Conservation (phyloP, 805 yeast species). For the Metschnikowia colocasiae region DNA sequence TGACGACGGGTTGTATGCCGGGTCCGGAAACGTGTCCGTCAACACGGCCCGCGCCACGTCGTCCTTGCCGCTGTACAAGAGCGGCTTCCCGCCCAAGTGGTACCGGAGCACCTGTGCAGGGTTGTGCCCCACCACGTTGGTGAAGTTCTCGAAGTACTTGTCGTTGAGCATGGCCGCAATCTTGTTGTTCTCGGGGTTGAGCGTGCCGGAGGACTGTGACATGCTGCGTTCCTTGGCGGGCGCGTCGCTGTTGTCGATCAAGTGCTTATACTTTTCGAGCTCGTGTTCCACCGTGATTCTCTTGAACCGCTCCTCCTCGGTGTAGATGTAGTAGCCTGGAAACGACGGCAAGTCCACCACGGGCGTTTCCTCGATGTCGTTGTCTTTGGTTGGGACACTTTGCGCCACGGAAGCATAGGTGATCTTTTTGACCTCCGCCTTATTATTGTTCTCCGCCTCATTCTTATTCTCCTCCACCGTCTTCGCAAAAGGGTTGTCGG, state of each 20-base stretch:
- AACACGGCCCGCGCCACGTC: slow-evolving; percentile 45
- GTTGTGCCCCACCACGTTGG: slow-evolving; percentile 71
- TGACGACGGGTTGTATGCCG: slow-evolving; percentile 59
- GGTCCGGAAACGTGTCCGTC: slow-evolving; percentile 48
- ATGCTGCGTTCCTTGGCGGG: slow-evolving; percentile 19
- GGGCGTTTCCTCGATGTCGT: neutral
- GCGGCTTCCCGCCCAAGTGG: slow-evolving; percentile 73
- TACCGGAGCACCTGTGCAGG: slow-evolving; percentile 86
- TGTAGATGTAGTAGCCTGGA: slow-evolving; percentile 65
- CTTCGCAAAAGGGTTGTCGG: neutral
- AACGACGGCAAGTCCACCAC: slow-evolving; percentile 42
- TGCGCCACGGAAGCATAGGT: slow-evolving; percentile 8
- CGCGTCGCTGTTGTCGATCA: slow-evolving; percentile 47
- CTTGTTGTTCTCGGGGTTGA: slow-evolving; percentile 22
- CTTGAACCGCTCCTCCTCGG: slow-evolving; percentile 66
- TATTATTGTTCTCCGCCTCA: neutral
- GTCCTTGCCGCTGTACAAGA: slow-evolving; percentile 66
- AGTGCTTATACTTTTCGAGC: slow-evolving; percentile 40
- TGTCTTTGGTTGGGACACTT: neutral
- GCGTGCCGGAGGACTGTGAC: slow-evolving; percentile 16
- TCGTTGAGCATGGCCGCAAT: slow-evolving; percentile 63
- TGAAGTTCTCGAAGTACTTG: slow-evolving; percentile 72
- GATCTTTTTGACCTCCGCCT: neutral
- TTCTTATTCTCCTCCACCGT: slow-evolving; percentile 9
- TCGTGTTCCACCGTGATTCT: slow-evolving; percentile 53